These are phyloP conservation scores for Candida albicans DNA, from an alignment of 1,139 yeast species.

Conservation along the genomic window DNA sequence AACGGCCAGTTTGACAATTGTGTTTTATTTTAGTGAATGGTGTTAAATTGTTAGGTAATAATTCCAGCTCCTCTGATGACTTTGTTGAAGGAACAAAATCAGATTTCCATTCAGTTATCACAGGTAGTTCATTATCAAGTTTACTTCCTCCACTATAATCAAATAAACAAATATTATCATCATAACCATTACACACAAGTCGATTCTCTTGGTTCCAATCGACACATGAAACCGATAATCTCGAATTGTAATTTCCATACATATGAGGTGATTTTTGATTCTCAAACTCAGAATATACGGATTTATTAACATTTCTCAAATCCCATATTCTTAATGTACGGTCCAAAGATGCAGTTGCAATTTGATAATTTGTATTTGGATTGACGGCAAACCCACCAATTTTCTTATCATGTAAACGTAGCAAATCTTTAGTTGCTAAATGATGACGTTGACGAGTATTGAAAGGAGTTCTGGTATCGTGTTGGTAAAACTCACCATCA, in stretches of 20 bases:
- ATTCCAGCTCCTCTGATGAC: constrained; percentile 21
- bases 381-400: constrained; percentile 85
- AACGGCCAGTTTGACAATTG: constrained; percentile 93
- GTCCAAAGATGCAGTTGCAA: constrained; percentile 88
- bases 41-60: constrained; percentile 35
- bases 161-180: constrained; percentile 69
- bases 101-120: constrained; percentile 29
- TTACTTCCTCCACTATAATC: constrained; percentile 24
- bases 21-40: constrained; percentile 71
- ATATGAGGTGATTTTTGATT: constrained; percentile 47
- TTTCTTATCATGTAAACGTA: constrained; percentile 80
- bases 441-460: constrained; percentile 16
- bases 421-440: constrained; percentile 31
- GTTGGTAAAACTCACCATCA: constrained; percentile 70
- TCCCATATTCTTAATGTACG: constrained; percentile 87
- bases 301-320: constrained; percentile 51
- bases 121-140: constrained; percentile 15
- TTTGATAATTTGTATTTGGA: constrained; percentile 57
- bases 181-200: constrained; percentile 90
- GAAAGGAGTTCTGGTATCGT: constrained; percentile 60
- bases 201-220: constrained; percentile 80
- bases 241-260: constrained; percentile 65
- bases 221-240: constrained; percentile 80
- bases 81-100: constrained; percentile 22
- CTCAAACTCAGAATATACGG: constrained; percentile 41